Conservation (phyloP, 805 yeast species). For the Metschnikowia aberdeeniae region DNA sequence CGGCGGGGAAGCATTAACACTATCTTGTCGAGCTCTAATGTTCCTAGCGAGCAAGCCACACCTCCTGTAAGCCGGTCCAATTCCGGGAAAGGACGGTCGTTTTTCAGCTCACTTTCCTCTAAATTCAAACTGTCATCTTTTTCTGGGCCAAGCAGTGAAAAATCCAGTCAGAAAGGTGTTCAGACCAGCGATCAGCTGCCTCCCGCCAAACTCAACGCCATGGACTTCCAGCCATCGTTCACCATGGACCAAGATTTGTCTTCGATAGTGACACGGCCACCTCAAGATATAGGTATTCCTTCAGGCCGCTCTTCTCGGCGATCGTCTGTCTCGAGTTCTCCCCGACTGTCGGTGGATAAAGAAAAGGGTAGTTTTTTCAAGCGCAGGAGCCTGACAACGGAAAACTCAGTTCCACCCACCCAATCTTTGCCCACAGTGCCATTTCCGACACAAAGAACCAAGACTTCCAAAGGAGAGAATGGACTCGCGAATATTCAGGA, state of each 20-base stretch:
- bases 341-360: slow-evolving; percentile 14
- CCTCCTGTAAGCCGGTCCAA: slow-evolving; percentile 5
- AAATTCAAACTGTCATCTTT: slow-evolving; percentile 30
- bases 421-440: neutral
- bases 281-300: slow-evolving; percentile 23
- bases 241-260: slow-evolving; percentile 21
- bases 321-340: slow-evolving; percentile 7
- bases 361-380: slow-evolving; percentile 17
- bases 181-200: slow-evolving; percentile 1
- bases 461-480: slow-evolving; percentile 35
- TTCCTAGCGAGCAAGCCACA: neutral
- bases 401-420: neutral
- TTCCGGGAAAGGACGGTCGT: slow-evolving; percentile 15
- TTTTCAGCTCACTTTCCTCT: slow-evolving; percentile 38
- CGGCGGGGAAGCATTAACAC: slow-evolving; percentile 12
- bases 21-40: neutral
- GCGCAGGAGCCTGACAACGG: slow-evolving; percentile 16
- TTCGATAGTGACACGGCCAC: slow-evolving; percentile 23
- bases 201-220: slow-evolving; percentile 2
- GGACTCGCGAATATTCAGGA: slow-evolving; percentile 32
- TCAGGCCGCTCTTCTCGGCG: slow-evolving; percentile 10
- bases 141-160: slow-evolving; percentile 5
- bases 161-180: slow-evolving; percentile 5
- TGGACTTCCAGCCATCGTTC: slow-evolving; percentile 4
- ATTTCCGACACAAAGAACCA: slow-evolving; percentile 35